Percentiles rank a stretch among this genome's conserved stretches.
These are phyloP conservation scores for Schwanniomyces vanrijiae DNA, from an alignment of 805 yeast species.

Conservation along the genomic window DNA sequence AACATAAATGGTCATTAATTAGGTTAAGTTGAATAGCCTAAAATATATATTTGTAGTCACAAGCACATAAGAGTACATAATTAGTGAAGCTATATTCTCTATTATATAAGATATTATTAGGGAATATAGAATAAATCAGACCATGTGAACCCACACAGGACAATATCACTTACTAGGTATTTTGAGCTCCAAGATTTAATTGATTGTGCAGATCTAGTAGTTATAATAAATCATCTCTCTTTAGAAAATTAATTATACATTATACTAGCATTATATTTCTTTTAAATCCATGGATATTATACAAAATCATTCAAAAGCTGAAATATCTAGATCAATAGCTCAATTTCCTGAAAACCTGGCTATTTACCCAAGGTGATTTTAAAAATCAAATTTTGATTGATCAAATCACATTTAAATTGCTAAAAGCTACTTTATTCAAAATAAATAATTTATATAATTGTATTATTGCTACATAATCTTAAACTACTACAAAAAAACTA, in stretches of 20 bases:
- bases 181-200: slow-evolving; percentile 21
- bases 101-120: slow-evolving; percentile 13
- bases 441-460: slow-evolving; percentile 6
- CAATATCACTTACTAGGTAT: slow-evolving; percentile 25
- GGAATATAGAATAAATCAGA: slow-evolving; percentile 19
- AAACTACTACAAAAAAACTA: too few relatives aligned
- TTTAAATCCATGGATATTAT: slow-evolving; percentile 37
- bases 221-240: slow-evolving; percentile 20
- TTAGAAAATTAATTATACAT: slow-evolving; percentile 21
- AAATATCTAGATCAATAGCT: slow-evolving; percentile 25
- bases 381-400: slow-evolving; percentile 29
- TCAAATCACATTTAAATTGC: slow-evolving; percentile 16
- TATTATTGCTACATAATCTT: background rate
- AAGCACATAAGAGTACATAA: slow-evolving; percentile 22
- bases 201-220: slow-evolving; percentile 23
- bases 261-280: slow-evolving; percentile 20
- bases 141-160: slow-evolving; percentile 21
- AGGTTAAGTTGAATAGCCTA: slow-evolving; percentile 21
- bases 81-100: slow-evolving; percentile 17
- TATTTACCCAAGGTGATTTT: slow-evolving; percentile 16
- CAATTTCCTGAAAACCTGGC: slow-evolving; percentile 19
- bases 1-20: slow-evolving; percentile 17
- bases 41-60: slow-evolving; percentile 33
- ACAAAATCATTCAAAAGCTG: slow-evolving; percentile 37
- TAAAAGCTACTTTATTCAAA: slow-evolving; percentile 22